These are phyloP conservation scores for Fusarium palustre DNA, from an alignment of 2,329 filamentous ascomycete genomes.

Conservation along the genomic window DNA sequence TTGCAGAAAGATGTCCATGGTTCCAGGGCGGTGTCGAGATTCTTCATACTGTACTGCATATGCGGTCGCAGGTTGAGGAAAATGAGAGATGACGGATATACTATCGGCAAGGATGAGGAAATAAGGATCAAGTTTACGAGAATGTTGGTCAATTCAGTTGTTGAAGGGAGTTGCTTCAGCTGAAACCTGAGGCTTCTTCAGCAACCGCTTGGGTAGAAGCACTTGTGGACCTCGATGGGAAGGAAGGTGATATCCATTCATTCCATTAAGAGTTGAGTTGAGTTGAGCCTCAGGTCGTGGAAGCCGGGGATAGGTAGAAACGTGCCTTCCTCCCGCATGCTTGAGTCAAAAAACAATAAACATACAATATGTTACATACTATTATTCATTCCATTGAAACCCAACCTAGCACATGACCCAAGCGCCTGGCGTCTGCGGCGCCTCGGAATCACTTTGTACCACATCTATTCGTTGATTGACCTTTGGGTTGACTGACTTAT, in stretches of 20 bases:
- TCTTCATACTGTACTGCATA: background rate
- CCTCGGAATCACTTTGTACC: slow-evolving; percentile 10
- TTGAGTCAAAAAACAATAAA: background rate
- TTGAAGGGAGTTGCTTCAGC: slow-evolving; percentile 15
- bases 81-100: slow-evolving; percentile 27
- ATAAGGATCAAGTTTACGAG: slow-evolving; percentile 14
- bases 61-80: slow-evolving; percentile 23
- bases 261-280: slow-evolving; percentile 12
- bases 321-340: background rate
- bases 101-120: slow-evolving; percentile 21
- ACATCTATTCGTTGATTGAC: background rate
- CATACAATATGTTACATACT: background rate
- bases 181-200: slow-evolving; percentile 22
- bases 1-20: slow-evolving; percentile 39
- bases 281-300: slow-evolving; percentile 12
- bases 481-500: background rate
- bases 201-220: background rate
- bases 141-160: slow-evolving; percentile 16
- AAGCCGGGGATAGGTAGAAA: background rate
- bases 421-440: slow-evolving; percentile 38
- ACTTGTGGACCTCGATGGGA: background rate
- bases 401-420: background rate
- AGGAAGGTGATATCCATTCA: slow-evolving; percentile 7
- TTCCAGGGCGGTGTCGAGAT: slow-evolving; percentile 25
- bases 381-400: background rate